Evolutionary conservation across 1,139 yeast species (phyloP).

Genomic region (Yarrowia galli): DNA sequence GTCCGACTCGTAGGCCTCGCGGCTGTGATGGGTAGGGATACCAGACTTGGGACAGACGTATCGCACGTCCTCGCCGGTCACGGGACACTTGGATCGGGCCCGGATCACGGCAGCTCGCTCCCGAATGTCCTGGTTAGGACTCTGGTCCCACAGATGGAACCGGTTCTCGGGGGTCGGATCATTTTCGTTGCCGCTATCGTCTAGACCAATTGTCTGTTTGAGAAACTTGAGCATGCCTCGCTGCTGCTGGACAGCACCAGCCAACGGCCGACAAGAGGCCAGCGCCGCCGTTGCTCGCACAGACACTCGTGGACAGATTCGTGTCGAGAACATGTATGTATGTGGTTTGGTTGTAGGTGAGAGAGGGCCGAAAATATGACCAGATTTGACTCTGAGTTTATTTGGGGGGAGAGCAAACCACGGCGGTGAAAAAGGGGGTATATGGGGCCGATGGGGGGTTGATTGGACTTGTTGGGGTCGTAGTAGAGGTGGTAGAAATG

Average conservation of each 20-base stretch:
- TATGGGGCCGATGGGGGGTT: not conserved
- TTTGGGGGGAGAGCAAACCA: not conserved
- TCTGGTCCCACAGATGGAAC: conserved; percentile 87
- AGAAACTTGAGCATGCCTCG: conserved; percentile 51
- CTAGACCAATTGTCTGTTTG: conserved; percentile 65
- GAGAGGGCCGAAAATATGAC: conserved; percentile 29
- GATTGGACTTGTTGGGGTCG: not conserved
- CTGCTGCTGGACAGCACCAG: conserved; percentile 39
- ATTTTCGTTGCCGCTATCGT: conserved; percentile 66
- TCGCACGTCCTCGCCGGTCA: conserved; percentile 78
- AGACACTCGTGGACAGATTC: conserved; percentile 37
- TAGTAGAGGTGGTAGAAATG: not conserved
- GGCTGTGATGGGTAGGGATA: conserved; percentile 92
- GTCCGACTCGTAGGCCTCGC: conserved; percentile 89
- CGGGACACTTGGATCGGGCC: conserved; percentile 90
- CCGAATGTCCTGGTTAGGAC: conserved; percentile 87
- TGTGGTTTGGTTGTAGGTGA: conserved; percentile 17
- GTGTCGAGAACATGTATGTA: conserved; percentile 36
- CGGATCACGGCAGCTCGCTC: conserved; percentile 91
- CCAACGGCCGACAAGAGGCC: conserved; percentile 10
- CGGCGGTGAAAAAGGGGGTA: not conserved
- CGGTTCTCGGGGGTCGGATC: conserved; percentile 71
- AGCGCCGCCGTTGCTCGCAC: conserved; percentile 28
- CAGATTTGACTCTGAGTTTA: conserved; percentile 37
- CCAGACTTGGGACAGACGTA: conserved; percentile 94